Percentiles rank a stretch among this genome's conserved stretches.
phyloP scores from a whole-genome alignment of 2,329 filamentous ascomycete species.

The Cladosporium austrohemisphaericum region DNA sequence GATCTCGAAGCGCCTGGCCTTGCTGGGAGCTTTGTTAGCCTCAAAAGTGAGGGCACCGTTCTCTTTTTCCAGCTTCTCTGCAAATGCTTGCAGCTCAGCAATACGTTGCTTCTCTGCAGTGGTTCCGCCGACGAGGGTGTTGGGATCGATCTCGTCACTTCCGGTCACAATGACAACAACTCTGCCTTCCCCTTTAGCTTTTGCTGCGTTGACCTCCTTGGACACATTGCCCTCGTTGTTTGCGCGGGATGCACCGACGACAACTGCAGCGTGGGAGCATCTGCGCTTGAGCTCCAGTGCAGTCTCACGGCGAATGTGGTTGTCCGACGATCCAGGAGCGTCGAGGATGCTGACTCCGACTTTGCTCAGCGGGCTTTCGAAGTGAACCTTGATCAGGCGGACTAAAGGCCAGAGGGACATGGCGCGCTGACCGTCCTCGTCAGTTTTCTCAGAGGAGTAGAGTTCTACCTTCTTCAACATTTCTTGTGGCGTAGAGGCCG shows the following conservation, averaged over 20 bases:
- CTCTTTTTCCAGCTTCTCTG: not conserved
- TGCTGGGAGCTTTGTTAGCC: no score
- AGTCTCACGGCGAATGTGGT: slow-evolving; percentile 16
- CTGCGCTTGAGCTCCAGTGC: slow-evolving; percentile 11
- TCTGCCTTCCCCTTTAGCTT: slow-evolving; percentile 3
- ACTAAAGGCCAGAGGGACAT: slow-evolving; percentile 22
- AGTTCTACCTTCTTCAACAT: slow-evolving; percentile 15
- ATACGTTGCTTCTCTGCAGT: not conserved
- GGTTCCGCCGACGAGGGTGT: slow-evolving; percentile 1
- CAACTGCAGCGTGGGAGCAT: slow-evolving; percentile 17
- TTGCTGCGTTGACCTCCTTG: slow-evolving; percentile 1
- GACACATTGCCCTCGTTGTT: not conserved
- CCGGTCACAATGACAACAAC: slow-evolving; percentile 1
- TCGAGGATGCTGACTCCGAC: slow-evolving; percentile 22
- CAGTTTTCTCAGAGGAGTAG: slow-evolving; percentile 14
- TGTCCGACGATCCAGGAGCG: slow-evolving; percentile 21
- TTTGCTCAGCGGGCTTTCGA: slow-evolving; percentile 19
- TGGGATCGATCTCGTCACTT: not conserved
- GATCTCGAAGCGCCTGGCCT: no score
- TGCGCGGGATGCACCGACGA: not conserved
- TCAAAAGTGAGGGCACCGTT: not conserved
- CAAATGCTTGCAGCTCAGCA: not conserved
- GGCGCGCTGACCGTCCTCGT: not conserved
- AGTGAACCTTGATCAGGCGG: slow-evolving; percentile 17
- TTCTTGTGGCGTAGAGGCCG: slow-evolving; percentile 16